A percentile compares a stretch with the other conserved stretches of the same genome.
Evolutionary conservation across 2,329 filamentous ascomycete genomes (phyloP).

Genomic region (Cladophialophora yegresii): DNA sequence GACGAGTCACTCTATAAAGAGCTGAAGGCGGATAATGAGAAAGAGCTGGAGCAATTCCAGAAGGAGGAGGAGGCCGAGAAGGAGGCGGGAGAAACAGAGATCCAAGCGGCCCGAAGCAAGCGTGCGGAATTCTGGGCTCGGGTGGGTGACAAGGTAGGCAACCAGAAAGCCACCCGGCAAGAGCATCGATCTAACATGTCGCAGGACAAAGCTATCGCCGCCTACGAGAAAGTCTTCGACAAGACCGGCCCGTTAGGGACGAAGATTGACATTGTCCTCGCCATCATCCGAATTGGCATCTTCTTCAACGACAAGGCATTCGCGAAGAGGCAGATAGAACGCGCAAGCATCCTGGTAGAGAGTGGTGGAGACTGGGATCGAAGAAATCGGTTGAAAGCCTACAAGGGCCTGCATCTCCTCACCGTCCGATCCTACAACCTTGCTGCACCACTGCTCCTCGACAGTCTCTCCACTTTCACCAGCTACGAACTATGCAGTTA

Average conservation of each 20-base stretch:
- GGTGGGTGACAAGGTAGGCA: constrained; percentile 84
- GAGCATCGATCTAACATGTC: background rate
- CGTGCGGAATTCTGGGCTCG: constrained; percentile 94
- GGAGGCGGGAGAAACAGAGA: constrained; percentile 93
- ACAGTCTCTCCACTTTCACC: constrained; percentile 96
- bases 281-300: constrained; percentile 90
- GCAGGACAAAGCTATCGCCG: constrained; percentile 88
- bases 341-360: constrained; percentile 86
- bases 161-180: background rate
- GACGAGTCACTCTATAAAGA: constrained; percentile 83
- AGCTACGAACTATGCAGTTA: constrained; percentile 98
- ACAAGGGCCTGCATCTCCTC: constrained; percentile 90
- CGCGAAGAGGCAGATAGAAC: constrained; percentile 91
- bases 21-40: constrained; percentile 74
- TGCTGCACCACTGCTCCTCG: constrained; percentile 88
- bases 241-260: constrained; percentile 96
- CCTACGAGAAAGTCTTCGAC: constrained; percentile 90
- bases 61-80: constrained; percentile 92
- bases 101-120: constrained; percentile 89
- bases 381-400: constrained; percentile 96
- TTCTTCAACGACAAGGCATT: constrained; percentile 93
- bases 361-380: constrained; percentile 98
- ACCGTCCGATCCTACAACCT: constrained; percentile 88
- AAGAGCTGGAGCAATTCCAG: constrained; percentile 72
- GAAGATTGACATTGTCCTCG: constrained; percentile 95